phyloP scores from a whole-genome alignment of 2,329 filamentous ascomycete species.

The Penicillium glabrum region DNA sequence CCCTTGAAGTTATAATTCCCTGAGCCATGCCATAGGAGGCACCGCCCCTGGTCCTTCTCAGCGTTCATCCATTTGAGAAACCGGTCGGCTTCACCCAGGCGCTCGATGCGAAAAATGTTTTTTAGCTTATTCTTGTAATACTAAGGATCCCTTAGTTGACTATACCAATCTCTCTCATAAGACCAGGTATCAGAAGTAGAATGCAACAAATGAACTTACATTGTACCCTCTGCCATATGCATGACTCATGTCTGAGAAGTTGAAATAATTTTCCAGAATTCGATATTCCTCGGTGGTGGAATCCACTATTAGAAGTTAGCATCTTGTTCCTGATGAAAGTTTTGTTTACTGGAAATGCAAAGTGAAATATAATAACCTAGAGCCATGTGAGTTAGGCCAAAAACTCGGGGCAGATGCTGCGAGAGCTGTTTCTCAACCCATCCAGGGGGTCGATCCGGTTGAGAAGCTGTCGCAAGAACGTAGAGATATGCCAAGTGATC shows the following conservation, averaged over 20 bases:
- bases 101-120: slow-evolving; percentile 3
- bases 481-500: background rate
- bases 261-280: background rate
- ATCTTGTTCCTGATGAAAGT: background rate
- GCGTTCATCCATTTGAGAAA: background rate
- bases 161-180: too few relatives aligned
- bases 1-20: background rate
- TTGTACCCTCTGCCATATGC: too few relatives aligned
- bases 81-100: background rate
- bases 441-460: background rate
- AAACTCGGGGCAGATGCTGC: background rate
- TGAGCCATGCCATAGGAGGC: slow-evolving; percentile 4
- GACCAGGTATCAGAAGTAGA: too few relatives aligned
- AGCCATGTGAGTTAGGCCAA: background rate
- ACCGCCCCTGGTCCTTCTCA: background rate
- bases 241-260: background rate
- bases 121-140: background rate
- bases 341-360: background rate
- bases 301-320: background rate
- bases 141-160: too few relatives aligned
- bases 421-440: background rate
- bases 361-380: background rate
- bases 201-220: too few relatives aligned
- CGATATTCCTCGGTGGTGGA: background rate
- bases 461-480: background rate